A percentile compares a stretch with the other conserved stretches of the same genome.
Evolutionary conservation across 2,329 filamentous ascomycete species (phyloP).

Genomic region (Neofusicoccum sp.): DNA sequence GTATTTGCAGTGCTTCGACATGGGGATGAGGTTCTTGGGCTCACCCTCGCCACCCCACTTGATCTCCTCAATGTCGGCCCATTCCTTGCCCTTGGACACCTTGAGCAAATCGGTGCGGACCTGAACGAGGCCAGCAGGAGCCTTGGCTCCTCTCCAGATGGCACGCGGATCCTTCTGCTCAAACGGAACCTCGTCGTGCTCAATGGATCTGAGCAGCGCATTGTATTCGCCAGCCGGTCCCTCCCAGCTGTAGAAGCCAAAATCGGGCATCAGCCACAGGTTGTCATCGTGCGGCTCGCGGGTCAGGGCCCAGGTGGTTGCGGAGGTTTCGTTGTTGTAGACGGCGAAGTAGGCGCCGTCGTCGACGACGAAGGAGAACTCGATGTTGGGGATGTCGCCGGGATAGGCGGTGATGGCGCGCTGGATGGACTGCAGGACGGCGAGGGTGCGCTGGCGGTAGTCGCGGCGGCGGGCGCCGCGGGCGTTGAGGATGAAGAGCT

Average conservation of each 20-base stretch:
- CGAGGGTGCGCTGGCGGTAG: conserved; percentile 35
- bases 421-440: conserved; percentile 58
- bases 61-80: conserved; percentile 29
- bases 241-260: conserved; percentile 25
- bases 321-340: conserved; percentile 14
- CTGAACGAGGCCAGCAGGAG: conserved; percentile 24
- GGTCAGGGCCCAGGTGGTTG: conserved; percentile 20
- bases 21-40: conserved; percentile 24
- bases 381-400: conserved; percentile 51
- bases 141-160: conserved; percentile 31
- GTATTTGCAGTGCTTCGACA: conserved; percentile 30
- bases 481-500: conserved; percentile 39
- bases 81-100: conserved; percentile 24
- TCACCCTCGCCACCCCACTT: conserved; percentile 14
- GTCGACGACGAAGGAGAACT: conserved; percentile 55
- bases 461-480: conserved; percentile 26
- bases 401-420: conserved; percentile 56
- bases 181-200: conserved; percentile 20
- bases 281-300: conserved; percentile 18
- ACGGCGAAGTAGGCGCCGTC: conserved; percentile 21
- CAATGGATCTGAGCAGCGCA: conserved; percentile 20
- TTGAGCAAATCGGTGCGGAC: conserved; percentile 28
- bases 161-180: conserved; percentile 26
- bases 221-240: conserved; percentile 21
- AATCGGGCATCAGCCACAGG: conserved; percentile 30